Conservation (phyloP, 2,329 filamentous ascomycete genomes). For the Rutstroemia sp. region DNA sequence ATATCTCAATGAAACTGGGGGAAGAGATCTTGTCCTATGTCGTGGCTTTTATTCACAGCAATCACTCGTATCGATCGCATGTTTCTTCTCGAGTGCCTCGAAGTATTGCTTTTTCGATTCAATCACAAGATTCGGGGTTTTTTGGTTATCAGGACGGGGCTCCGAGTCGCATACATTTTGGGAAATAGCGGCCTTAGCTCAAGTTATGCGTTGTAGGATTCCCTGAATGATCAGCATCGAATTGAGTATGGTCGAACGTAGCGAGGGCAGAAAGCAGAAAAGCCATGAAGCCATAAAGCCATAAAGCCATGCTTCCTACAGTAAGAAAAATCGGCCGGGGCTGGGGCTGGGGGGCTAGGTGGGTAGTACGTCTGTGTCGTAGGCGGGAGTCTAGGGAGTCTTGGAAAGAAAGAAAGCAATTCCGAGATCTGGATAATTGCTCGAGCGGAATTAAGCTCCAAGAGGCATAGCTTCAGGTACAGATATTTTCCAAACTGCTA, state of each 20-base stretch:
- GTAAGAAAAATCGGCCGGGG: neutral
- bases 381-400: neutral
- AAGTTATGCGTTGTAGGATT: too few species aligned
- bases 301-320: too few species aligned
- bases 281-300: too few species aligned
- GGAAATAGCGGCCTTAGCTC: too few species aligned
- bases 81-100: neutral
- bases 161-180: too few species aligned
- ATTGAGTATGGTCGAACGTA: too few species aligned
- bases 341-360: neutral
- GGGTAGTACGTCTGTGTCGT: neutral
- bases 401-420: constrained; percentile 1
- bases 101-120: too few species aligned
- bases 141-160: too few species aligned
- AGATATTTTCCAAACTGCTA: neutral
- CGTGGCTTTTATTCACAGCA: neutral
- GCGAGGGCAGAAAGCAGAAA: too few species aligned
- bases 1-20: neutral
- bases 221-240: too few species aligned
- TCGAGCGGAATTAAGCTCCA: neutral
- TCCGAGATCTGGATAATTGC: neutral
- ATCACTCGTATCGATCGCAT: neutral
- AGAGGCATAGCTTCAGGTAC: constrained; percentile 7
- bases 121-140: too few species aligned
- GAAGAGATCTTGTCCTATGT: neutral